Conservation (phyloP, 345 rosid genomes). For the Ricinus communis region DNA sequence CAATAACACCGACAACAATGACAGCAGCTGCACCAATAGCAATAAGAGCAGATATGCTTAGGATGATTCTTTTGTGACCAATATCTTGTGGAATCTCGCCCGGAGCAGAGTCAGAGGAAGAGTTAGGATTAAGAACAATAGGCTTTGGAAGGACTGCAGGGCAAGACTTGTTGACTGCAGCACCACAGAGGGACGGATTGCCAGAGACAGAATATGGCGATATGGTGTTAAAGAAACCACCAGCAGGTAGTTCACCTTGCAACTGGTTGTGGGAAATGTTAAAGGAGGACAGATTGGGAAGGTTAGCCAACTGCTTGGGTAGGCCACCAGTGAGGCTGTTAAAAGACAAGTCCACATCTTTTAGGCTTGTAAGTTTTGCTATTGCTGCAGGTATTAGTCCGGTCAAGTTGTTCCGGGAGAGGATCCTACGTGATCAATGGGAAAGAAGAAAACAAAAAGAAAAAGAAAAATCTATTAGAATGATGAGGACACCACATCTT, state of each 20-base stretch:
- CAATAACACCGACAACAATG: constrained; percentile 87
- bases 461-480: constrained; percentile 1
- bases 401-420: constrained; percentile 60
- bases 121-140: constrained; percentile 86
- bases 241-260: constrained; percentile 82
- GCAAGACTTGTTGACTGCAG: constrained; percentile 78
- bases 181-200: constrained; percentile 83
- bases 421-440: constrained; percentile 44
- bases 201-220: constrained; percentile 65
- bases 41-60: constrained; percentile 88
- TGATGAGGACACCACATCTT: constrained; percentile 1
- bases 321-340: constrained; percentile 60
- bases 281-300: constrained; percentile 61
- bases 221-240: constrained; percentile 78
- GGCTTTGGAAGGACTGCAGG: constrained; percentile 90
- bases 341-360: constrained; percentile 68
- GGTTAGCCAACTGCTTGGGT: constrained; percentile 82
- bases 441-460: neutral
- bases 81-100: constrained; percentile 25
- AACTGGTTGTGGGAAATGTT: constrained; percentile 85
- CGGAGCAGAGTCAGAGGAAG: constrained; percentile 47
- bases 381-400: constrained; percentile 67
- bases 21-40: constrained; percentile 99
- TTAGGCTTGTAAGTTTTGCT: constrained; percentile 55
- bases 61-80: constrained; percentile 73